Evolutionary conservation across 2,329 filamentous ascomycete genomes (phyloP).

Genomic region (Neonectria faginata): DNA sequence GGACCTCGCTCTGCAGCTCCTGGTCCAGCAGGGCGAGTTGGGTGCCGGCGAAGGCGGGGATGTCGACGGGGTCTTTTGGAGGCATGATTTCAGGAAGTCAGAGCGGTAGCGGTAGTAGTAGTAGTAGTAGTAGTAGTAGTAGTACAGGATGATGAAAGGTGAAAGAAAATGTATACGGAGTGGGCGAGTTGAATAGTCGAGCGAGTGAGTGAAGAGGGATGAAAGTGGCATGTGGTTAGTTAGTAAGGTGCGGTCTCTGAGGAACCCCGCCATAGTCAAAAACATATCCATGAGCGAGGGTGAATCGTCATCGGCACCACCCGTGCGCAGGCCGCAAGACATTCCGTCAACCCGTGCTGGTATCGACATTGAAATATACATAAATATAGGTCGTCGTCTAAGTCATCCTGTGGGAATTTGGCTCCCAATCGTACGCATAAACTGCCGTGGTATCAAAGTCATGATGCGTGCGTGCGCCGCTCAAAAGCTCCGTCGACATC

Average conservation of each 20-base stretch:
- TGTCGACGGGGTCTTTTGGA: slow-evolving; percentile 62
- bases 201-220: slow-evolving; percentile 19
- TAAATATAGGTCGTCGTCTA: neutral
- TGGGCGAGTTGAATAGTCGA: neutral
- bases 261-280: slow-evolving; percentile 38
- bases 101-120: neutral
- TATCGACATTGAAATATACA: neutral
- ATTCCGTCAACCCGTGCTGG: neutral
- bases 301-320: slow-evolving; percentile 6
- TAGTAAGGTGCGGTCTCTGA: slow-evolving; percentile 24
- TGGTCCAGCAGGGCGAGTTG: slow-evolving; percentile 77
- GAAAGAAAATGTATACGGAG: neutral
- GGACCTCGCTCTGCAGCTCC: slow-evolving; percentile 79
- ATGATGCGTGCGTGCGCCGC: slow-evolving; percentile 10
- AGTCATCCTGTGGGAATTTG: slow-evolving; percentile 16
- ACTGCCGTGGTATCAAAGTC: slow-evolving; percentile 25
- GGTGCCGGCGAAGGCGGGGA: slow-evolving; percentile 75
- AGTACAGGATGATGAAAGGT: neutral
- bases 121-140: neutral
- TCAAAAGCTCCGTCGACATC: slow-evolving; percentile 9
- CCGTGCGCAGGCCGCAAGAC: neutral
- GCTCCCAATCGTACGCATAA: slow-evolving; percentile 2
- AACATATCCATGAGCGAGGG: slow-evolving; percentile 1
- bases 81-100: slow-evolving; percentile 47
- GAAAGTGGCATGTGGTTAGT: slow-evolving; percentile 32